Base-by-base conservation (phyloP, 495 filamentous ascomycete species). In the Aspergillus homomorphus region DNA sequence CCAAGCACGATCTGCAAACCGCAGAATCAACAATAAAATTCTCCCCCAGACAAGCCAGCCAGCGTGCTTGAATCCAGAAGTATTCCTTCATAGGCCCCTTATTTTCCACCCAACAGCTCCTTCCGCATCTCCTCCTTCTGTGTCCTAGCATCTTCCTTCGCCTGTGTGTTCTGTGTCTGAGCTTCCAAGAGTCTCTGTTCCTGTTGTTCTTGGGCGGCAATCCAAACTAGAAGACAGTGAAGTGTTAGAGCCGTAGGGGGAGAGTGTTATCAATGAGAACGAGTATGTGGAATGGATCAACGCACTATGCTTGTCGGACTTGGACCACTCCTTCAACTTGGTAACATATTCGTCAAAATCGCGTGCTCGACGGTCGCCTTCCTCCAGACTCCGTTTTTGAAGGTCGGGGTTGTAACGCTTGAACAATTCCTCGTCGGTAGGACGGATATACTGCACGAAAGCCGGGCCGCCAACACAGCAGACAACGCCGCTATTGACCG, bases 351-450 rank as follows among this genome's bases (percentile, higher is more conserved):
- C 83, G 64, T 95, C 88, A 68, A 96, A 93, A 21, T 96, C 91
- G 74, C 95, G 80, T 62, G 91, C 83, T 54, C 80, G 82, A 62
- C 85, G 82, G 46, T 86, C 77, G 26, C 92, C 83, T 53, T 87
- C 80, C 66, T 91, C 90, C 1, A 92, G 73, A 53, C 88, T 90
- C 62, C 87, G 83, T 71, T 89, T 89, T 69, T 93, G 90, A 4
- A 98, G 83, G 15, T 98, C 94, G 1, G 93, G 92, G 70, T 92
- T 98, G 77, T 96, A 98, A 71, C 80, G 85, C 80, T 92, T 81
- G 77, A 96, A 90, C 9, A 98, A 79, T 73, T 97, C 92, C 70
- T 96, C 94, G 62, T 96, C 91, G 7, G 90, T 85, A 3, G 95
- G 94, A 51, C 85, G 83, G 41, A 98, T 77, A 62, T 83, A 95